Evolutionary conservation across 805 yeast species (phyloP), one percentile per base, ranked within the genome.

Genomic region (Teunomyces atbi): DNA sequence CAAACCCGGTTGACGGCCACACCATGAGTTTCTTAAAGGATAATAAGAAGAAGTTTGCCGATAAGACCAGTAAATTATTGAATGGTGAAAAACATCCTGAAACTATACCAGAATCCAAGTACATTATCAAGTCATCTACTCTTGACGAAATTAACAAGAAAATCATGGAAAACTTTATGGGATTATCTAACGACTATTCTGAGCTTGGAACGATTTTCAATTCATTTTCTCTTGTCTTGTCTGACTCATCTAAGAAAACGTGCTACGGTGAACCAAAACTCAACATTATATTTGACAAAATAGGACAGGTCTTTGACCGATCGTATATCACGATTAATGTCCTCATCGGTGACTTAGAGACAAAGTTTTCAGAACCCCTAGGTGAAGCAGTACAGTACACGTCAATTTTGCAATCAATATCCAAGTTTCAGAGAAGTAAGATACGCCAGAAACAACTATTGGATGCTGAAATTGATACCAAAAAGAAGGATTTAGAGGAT

Each of bases 231-330:
- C 59, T 81, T 3, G 72, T 82, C 7, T 49, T 70, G 19, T 60
- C 68, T 2, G 76, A 69, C 33, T 52, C 69, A 1, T 41, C 58
- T 23, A 21, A 40, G 10, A 52, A 52, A 13, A 45, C 48, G 8
- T 58, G 51, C 12, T 61, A 60, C 5, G 65, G 62, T 1, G 49
- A 45, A 15, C 54, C 55, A 5, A 67, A 67, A 42, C 48, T 69
- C 15, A 65, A 65, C 48, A 46, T 68, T 8, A 55, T 71, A 1
- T 60, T 89, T 49, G 98, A 94, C 60, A 81, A 82, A 51, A 79
- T 89, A 23, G 97, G 98, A 1, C 90, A 87, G 58, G 85, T 90
- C 1, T 83, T 88, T 51, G 98, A 94, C 62, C 78, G 83, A 33
- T 81, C 78, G 39, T 74, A 73, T 58, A 61, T 80, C 50, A 60